Evolutionary conservation across 2,329 filamentous ascomycete species (phyloP), one percentile per base, ranked within the genome.

Genomic region (Pseudocercospora macadamiae): DNA sequence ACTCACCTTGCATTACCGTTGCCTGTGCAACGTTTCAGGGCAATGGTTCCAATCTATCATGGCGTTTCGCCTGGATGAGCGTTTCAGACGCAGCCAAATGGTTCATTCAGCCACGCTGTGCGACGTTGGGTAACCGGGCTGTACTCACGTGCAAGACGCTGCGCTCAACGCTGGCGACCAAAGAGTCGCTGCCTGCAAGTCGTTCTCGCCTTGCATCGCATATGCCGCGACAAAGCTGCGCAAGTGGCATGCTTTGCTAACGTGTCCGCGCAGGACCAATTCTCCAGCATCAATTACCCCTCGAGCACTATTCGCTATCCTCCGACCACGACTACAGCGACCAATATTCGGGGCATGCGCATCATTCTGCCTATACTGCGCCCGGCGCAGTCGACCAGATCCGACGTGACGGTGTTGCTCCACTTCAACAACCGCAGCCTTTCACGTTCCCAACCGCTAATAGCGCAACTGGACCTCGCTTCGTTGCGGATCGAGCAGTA

Each of bases 401-500:
- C 70, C 78, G 81, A 68, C 80, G 80, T 74, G 80, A 82, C 71
- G 77, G 76, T 67, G 70, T 74, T 60, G 73, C 83, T 68, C 74
- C 75, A 65, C 77, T 81, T 67, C 75, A 78, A 69, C 68, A 77
- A 57, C 70, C 74, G 57, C 74, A 76, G 67, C 74, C 77, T 53
- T 77, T 75, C 67, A 73, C 77, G 59, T 77, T 81, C 68, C 71
- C 77, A 68, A 71, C 76, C 66, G 75, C 73, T 69, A 80, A 78
- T 73, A 76, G 77, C 71, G 57, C 66, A 51, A 61, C 65, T 47
- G 66, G 59, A 25, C 70, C 79, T 75, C 78, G 80, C 75, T 83
- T 81, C 77, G 76, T 77, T 70, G 68, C 79, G 74, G 77, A 77
- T 72, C 80, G 79, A 74, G 74, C 79, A 78, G 72, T 75, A 66